These are phyloP conservation scores for Candida glucosophila DNA, from an alignment of 1,139 yeast genomes.

Conservation along the genomic window DNA sequence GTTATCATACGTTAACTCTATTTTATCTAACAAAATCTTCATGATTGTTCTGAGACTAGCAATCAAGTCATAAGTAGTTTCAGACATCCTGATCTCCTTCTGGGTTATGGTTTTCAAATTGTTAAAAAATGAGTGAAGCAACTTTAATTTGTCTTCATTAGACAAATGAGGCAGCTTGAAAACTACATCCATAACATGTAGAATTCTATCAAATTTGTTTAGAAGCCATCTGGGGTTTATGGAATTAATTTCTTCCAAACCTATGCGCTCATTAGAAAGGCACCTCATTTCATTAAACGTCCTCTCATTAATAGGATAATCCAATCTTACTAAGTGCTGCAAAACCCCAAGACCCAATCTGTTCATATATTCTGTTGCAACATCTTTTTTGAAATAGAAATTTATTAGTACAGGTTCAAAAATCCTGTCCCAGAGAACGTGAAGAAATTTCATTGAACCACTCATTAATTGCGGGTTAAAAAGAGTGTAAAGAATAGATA, in stretches of 20 bases:
- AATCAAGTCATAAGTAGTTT: conserved; percentile 19
- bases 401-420: conserved; percentile 22
- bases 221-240: conserved; percentile 28
- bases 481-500: conserved; percentile 25
- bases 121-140: conserved; percentile 18
- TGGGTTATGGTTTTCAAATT: conserved; percentile 18
- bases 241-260: conserved; percentile 21
- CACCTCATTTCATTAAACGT: conserved; percentile 22
- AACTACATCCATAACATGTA: conserved; percentile 17
- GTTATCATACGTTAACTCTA: no score
- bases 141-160: conserved; percentile 18
- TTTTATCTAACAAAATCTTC: no score
- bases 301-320: conserved; percentile 12
- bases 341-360: conserved; percentile 19
- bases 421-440: conserved; percentile 32
- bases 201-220: conserved; percentile 21
- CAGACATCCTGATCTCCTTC: conserved; percentile 20
- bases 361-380: conserved; percentile 15
- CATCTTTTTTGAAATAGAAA: conserved; percentile 24
- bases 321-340: conserved; percentile 14
- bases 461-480: conserved; percentile 15
- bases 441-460: conserved; percentile 16
- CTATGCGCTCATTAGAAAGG: conserved; percentile 23
- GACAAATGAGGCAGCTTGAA: conserved; percentile 17
- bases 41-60: no score